phyloP scores from a whole-genome alignment of 768 basidiomycete genomes.

The Pholiota microspora region DNA sequence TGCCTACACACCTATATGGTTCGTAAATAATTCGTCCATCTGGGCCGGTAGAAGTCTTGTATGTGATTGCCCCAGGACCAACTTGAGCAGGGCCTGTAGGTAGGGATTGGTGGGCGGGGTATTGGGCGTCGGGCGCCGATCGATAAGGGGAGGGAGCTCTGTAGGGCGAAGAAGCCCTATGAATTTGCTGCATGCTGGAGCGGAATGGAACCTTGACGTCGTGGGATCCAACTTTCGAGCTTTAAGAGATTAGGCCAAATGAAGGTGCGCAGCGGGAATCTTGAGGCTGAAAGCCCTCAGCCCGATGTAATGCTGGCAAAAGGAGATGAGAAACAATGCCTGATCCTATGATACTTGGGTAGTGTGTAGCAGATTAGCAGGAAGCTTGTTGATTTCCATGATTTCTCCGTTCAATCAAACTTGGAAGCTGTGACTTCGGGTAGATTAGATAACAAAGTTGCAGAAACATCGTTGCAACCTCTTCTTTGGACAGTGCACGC shows the following conservation, averaged over 20 bases:
- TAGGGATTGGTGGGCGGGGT: conserved; percentile 20
- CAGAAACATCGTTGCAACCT: background rate
- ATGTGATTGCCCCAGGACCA: conserved; percentile 67
- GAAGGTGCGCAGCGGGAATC: background rate
- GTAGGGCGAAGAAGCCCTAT: conserved; percentile 28
- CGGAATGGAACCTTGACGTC: background rate
- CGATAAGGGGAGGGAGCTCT: conserved; percentile 19
- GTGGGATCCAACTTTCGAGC: background rate
- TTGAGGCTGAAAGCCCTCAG: background rate
- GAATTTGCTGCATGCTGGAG: conserved; percentile 23
- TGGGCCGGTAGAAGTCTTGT: conserved; percentile 59
- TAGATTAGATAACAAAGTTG: background rate
- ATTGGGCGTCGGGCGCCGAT: conserved; percentile 18
- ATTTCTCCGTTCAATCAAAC: background rate
- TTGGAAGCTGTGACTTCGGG: background rate
- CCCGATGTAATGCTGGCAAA: too few species aligned
- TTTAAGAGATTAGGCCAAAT: background rate
- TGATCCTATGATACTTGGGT: too few species aligned
- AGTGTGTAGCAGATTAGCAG: too few species aligned
- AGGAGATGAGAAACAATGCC: too few species aligned
- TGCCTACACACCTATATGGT: conserved; percentile 62
- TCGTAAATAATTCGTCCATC: conserved; percentile 69
- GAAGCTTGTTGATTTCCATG: background rate
- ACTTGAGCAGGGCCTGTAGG: conserved; percentile 42
- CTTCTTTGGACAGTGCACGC: background rate